Evolutionary conservation across 176 grass and related monocot genomes (phyloP).

Genomic region (Olyra latifolia): DNA sequence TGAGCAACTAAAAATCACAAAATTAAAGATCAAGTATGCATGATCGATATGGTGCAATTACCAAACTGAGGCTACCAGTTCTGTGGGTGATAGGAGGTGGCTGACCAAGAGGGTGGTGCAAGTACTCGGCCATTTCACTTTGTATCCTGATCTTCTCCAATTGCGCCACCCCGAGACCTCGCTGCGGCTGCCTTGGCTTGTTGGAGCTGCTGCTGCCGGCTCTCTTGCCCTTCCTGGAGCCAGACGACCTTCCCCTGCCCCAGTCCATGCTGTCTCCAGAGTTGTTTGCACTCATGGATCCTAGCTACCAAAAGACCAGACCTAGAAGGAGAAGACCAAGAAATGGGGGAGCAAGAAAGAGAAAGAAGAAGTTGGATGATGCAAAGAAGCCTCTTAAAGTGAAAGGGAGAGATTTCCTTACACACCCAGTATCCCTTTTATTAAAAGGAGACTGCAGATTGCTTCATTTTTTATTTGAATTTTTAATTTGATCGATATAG

Average conservation of each 20-base stretch:
- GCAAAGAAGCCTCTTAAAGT: slow-evolving; percentile 57
- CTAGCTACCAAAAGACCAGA: slow-evolving; percentile 38
- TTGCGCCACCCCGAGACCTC: slow-evolving; percentile 67
- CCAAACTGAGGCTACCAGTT: slow-evolving; percentile 36
- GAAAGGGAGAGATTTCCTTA: slow-evolving; percentile 66
- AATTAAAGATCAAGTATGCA: background rate
- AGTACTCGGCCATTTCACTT: slow-evolving; percentile 60
- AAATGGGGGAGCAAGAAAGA: slow-evolving; percentile 21
- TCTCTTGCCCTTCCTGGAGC: slow-evolving; percentile 59
- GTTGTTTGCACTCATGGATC: slow-evolving; percentile 54
- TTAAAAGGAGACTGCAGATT: slow-evolving; percentile 42
- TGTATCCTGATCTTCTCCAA: slow-evolving; percentile 74
- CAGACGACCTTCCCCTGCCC: slow-evolving; percentile 44
- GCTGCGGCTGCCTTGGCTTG: slow-evolving; percentile 71
- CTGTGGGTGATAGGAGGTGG: slow-evolving; percentile 30
- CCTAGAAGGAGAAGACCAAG: slow-evolving; percentile 35
- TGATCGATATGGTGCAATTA: background rate
- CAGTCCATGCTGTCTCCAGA: slow-evolving; percentile 59
- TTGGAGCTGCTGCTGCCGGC: slow-evolving; percentile 34
- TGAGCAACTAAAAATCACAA: background rate
- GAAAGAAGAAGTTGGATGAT: slow-evolving; percentile 34
- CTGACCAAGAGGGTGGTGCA: slow-evolving; percentile 44
- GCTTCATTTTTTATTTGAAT: slow-evolving; percentile 1
- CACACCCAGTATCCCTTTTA: slow-evolving; percentile 29
- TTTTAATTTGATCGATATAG: slow-evolving; percentile 19